These are phyloP conservation scores for Phyllosticta citrichinensis DNA, from an alignment of 2,329 filamentous ascomycete genomes.

Conservation along the genomic window DNA sequence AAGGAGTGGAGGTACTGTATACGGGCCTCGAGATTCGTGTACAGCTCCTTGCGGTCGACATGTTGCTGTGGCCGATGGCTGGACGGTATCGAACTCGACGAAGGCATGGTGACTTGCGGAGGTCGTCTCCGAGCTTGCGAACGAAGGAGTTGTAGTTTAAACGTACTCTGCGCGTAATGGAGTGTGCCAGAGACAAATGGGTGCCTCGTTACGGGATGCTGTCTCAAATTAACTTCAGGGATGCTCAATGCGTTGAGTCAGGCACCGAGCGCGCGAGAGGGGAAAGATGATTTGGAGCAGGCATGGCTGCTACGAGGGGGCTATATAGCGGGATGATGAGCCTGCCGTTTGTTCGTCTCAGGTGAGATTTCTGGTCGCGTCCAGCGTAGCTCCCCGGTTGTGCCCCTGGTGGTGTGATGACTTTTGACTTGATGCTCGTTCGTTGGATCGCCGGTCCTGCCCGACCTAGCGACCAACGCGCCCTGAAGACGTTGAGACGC, in stretches of 20 bases:
- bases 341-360: background rate
- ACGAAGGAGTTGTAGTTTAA: background rate
- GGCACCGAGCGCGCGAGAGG: background rate
- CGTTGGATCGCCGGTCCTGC: slow-evolving; percentile 7
- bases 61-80: slow-evolving; percentile 40
- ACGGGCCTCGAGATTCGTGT: slow-evolving; percentile 58
- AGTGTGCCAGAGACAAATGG: background rate
- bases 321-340: background rate
- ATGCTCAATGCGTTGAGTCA: background rate
- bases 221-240: background rate
- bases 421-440: slow-evolving; percentile 4
- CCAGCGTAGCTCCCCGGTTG: background rate
- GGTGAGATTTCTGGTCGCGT: slow-evolving; percentile 6
- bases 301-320: background rate
- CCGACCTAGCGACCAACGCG: background rate
- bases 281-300: background rate
- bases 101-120: background rate
- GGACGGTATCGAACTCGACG: background rate
- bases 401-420: slow-evolving; percentile 1
- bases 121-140: background rate
- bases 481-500: background rate
- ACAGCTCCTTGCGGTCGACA: slow-evolving; percentile 60
- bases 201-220: background rate
- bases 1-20: slow-evolving; percentile 67
- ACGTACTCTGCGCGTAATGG: background rate